phyloP scores from a whole-genome alignment of 495 filamentous ascomycete species.

The Terfezia boudieri region DNA sequence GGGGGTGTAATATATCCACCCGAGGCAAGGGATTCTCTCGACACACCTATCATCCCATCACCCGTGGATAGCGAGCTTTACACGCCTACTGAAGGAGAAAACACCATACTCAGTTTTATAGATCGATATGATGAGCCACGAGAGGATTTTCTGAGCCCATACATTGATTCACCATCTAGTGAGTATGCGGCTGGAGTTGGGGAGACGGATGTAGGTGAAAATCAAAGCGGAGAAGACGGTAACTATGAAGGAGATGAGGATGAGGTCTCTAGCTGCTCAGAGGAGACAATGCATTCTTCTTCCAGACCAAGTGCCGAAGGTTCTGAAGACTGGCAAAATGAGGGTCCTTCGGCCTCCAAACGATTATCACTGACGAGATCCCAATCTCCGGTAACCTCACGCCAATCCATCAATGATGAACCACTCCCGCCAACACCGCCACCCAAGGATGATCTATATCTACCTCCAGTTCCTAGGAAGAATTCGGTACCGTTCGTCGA shows the following conservation, averaged over 20 bases:
- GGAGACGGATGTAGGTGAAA: slow-evolving; percentile 2
- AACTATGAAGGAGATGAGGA: slow-evolving; percentile 11
- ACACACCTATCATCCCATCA: not conserved
- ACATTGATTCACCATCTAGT: slow-evolving; percentile 9
- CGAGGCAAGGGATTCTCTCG: not conserved
- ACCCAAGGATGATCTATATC: slow-evolving; percentile 15
- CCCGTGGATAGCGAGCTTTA: not conserved
- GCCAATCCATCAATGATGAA: slow-evolving; percentile 13
- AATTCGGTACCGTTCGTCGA: slow-evolving; percentile 2
- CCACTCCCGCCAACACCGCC: slow-evolving; percentile 18
- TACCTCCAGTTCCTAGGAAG: slow-evolving; percentile 15
- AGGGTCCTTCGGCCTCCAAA: not conserved
- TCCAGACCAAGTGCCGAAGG: not conserved
- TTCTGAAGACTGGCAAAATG: not conserved
- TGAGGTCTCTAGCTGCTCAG: slow-evolving; percentile 1
- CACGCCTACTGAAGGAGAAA: slow-evolving; percentile 5
- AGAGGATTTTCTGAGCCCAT: slow-evolving; percentile 16
- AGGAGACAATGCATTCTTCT: not conserved
- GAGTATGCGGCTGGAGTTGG: slow-evolving; percentile 7
- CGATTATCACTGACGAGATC: not conserved
- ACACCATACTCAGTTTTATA: slow-evolving; percentile 15
- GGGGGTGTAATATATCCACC: not conserved
- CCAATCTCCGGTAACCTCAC: slow-evolving; percentile 18
- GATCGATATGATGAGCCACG: slow-evolving; percentile 18
- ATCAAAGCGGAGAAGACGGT: slow-evolving; percentile 6